These are phyloP conservation scores for Phaeosphaeria sp. DNA, from an alignment of 2,329 filamentous ascomycete genomes.

Conservation along the genomic window DNA sequence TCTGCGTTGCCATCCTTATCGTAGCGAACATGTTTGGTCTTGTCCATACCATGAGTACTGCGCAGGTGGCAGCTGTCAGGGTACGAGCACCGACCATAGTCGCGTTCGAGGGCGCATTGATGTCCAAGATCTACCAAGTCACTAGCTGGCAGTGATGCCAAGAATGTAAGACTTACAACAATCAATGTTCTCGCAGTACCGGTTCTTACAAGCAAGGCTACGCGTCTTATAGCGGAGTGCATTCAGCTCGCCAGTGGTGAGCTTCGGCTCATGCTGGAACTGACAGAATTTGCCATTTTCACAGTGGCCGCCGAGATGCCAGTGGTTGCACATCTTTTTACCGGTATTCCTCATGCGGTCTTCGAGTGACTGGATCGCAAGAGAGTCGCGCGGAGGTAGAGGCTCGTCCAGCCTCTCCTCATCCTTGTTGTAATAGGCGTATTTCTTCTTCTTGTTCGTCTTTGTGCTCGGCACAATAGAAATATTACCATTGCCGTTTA, in stretches of 20 bases:
- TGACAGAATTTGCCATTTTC: conserved; percentile 50
- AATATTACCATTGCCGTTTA: conserved; percentile 42
- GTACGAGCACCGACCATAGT: conserved; percentile 47
- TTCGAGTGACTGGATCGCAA: conserved; percentile 33
- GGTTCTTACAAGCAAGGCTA: conserved; percentile 47
- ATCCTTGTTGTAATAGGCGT: conserved; percentile 51
- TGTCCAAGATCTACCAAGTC: conserved; percentile 46
- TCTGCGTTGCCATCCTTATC: conserved; percentile 32
- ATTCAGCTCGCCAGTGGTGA: conserved; percentile 46
- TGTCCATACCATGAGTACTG: conserved; percentile 50
- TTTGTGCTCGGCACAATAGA: conserved; percentile 44
- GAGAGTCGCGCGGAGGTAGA: conserved; percentile 41
- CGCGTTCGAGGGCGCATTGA: conserved; percentile 45
- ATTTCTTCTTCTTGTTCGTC: conserved; percentile 38
- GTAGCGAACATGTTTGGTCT: conserved; percentile 33
- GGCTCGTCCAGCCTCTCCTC: conserved; percentile 52
- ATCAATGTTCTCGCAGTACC: conserved; percentile 50
- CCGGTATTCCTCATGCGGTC: conserved; percentile 37
- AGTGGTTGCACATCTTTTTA: conserved; percentile 46
- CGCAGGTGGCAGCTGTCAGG: conserved; percentile 47
- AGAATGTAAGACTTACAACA: conserved; percentile 45
- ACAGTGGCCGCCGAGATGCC: conserved; percentile 48
- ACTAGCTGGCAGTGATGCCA: background rate
- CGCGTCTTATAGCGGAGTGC: conserved; percentile 53
- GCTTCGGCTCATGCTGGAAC: conserved; percentile 51